phyloP scores from a whole-genome alignment of 164 flowering plant species.

The Nymphaea colorata region DNA sequence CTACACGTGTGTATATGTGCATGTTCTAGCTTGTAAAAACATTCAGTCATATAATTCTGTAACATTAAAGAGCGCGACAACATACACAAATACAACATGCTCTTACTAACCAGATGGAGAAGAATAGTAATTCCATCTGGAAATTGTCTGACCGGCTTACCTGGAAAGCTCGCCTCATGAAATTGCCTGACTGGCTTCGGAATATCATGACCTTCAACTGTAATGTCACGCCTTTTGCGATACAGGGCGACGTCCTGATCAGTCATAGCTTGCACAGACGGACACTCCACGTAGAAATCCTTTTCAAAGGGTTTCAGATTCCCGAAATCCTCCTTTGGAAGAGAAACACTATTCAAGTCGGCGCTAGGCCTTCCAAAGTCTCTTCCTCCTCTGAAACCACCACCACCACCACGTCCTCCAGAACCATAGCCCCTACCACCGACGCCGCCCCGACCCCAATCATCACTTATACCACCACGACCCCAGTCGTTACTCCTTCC shows the following conservation, averaged over 20 bases:
- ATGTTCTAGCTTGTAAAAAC: no score
- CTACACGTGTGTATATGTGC: no score
- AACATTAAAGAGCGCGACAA: no score
- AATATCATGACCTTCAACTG: constrained; percentile 76
- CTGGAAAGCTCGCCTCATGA: constrained; percentile 77
- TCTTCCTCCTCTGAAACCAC: constrained; percentile 31
- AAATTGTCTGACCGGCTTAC: constrained; percentile 17
- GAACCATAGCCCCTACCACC: constrained; percentile 20
- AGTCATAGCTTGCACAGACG: constrained; percentile 59
- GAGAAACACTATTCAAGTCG: constrained; percentile 52
- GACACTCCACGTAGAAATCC: constrained; percentile 71
- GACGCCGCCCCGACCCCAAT: constrained; percentile 21
- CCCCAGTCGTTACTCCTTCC: constrained; percentile 7
- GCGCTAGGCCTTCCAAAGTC: constrained; percentile 39
- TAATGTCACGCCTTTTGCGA: constrained; percentile 60
- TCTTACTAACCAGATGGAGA: no score
- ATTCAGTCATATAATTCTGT: no score
- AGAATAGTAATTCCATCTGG: no score
- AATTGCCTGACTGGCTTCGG: constrained; percentile 75
- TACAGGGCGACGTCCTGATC: constrained; percentile 58
- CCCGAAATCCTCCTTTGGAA: constrained; percentile 74
- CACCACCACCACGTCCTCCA: constrained; percentile 21
- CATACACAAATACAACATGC: no score
- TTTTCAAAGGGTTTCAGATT: constrained; percentile 76
- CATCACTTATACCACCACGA: constrained; percentile 8